Conservation (phyloP, 805 yeast genomes). For the Millerozyma acaciae region DNA sequence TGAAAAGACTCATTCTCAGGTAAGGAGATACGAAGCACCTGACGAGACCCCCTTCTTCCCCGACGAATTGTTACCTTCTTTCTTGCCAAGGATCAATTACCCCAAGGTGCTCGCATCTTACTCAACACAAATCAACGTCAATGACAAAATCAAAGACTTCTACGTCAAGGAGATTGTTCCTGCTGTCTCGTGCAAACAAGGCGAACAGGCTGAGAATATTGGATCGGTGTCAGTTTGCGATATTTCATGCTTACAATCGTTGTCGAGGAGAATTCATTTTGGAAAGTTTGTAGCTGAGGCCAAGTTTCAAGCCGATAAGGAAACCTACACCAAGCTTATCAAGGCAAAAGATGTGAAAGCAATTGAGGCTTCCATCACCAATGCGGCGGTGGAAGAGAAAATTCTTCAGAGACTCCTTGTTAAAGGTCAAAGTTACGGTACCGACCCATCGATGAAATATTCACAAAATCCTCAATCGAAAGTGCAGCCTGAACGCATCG, state of each 20-base stretch:
- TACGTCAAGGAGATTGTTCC: constrained; percentile 80
- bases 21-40: constrained; percentile 89
- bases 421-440: constrained; percentile 84
- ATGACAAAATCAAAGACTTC: constrained; percentile 58
- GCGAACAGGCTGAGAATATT: constrained; percentile 79
- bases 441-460: constrained; percentile 76
- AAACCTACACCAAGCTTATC: constrained; percentile 61
- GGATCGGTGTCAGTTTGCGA: constrained; percentile 87
- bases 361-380: constrained; percentile 78
- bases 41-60: constrained; percentile 93
- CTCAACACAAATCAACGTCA: constrained; percentile 72
- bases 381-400: constrained; percentile 78
- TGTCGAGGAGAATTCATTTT: constrained; percentile 91
- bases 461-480: constrained; percentile 66
- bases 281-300: constrained; percentile 98
- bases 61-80: constrained; percentile 56
- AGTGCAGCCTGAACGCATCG: constrained; percentile 78
- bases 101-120: constrained; percentile 77
- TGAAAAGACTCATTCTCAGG: constrained; percentile 63
- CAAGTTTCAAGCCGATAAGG: constrained; percentile 70
- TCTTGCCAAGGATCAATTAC: constrained; percentile 74
- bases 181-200: constrained; percentile 55
- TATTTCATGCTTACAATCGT: constrained; percentile 80
- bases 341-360: constrained; percentile 62
- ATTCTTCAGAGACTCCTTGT: constrained; percentile 73